A percentile compares a stretch with the other conserved stretches of the same genome.
These are phyloP conservation scores for Gossypium mustelinum DNA, from an alignment of 345 rosid genomes.

Conservation along the genomic window DNA sequence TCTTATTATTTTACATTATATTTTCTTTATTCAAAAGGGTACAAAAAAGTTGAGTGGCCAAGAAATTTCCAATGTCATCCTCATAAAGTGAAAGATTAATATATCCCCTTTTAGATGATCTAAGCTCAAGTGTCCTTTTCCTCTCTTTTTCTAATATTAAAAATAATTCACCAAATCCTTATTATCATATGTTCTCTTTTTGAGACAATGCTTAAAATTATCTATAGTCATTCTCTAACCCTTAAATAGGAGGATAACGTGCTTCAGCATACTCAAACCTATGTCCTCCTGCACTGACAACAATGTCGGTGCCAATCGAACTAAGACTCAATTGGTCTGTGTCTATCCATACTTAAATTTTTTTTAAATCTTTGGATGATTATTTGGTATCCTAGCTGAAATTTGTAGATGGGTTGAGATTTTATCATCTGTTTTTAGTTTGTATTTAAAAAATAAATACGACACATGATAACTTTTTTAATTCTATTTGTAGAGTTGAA, in stretches of 20 bases:
- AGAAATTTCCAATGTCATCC: neutral
- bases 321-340: too few species aligned
- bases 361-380: too few species aligned
- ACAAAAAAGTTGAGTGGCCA: neutral
- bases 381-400: too few species aligned
- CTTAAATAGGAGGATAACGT: rapidly evolving
- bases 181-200: too few species aligned
- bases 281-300: rapidly evolving
- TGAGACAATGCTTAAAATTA: too few species aligned
- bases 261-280: rapidly evolving
- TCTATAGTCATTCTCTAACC: rapidly evolving
- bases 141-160: neutral
- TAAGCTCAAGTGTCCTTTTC: neutral
- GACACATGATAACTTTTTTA: too few species aligned
- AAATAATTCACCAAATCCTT: neutral
- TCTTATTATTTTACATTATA: neutral
- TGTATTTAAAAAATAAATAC: too few species aligned
- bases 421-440: too few species aligned
- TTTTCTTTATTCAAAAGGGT: neutral
- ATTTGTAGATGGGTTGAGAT: too few species aligned
- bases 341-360: too few species aligned
- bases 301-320: rapidly evolving
- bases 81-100: neutral
- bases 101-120: too few species aligned
- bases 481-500: too few species aligned